Evolutionary conservation across 129 eudicot species (phyloP).

Genomic region (Artemisia tridentata): DNA sequence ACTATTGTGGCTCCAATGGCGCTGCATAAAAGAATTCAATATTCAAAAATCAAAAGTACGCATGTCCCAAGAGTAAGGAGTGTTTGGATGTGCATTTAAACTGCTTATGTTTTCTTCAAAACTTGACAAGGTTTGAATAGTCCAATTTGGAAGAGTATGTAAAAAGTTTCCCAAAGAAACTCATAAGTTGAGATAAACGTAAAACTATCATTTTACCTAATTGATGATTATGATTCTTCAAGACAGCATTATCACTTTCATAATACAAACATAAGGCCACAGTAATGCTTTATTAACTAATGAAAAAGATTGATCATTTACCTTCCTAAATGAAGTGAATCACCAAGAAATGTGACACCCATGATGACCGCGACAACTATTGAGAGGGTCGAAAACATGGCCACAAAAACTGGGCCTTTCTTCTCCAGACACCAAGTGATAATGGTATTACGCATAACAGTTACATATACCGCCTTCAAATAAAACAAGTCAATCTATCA

Average conservation of each 20-base stretch:
- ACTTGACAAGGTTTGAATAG: no score
- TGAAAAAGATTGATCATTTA: background rate
- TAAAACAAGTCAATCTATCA: background rate
- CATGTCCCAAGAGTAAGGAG: background rate
- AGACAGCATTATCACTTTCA: background rate
- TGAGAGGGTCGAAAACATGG: slow-evolving; percentile 18
- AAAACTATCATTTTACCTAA: no score
- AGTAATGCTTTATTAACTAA: background rate
- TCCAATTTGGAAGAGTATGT: no score
- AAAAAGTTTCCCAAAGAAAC: no score
- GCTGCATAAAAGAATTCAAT: background rate
- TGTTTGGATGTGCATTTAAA: no score
- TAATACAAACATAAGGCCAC: background rate
- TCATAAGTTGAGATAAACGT: no score
- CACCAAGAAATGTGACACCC: slow-evolving; percentile 27
- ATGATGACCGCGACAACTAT: slow-evolving; percentile 19
- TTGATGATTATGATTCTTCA: background rate
- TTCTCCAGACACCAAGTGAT: slow-evolving; percentile 24
- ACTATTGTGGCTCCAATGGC: slow-evolving; percentile 14
- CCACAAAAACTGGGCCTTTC: slow-evolving; percentile 24
- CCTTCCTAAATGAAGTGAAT: slow-evolving; percentile 31
- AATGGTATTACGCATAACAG: background rate
- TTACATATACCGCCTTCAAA: slow-evolving; percentile 9
- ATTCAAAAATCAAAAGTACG: background rate
- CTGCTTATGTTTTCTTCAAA: background rate